Percentiles rank a stretch among this genome's conserved stretches.
Conservation (phyloP, 495 filamentous ascomycete species). For the Talaromyces proteolyticus region DNA sequence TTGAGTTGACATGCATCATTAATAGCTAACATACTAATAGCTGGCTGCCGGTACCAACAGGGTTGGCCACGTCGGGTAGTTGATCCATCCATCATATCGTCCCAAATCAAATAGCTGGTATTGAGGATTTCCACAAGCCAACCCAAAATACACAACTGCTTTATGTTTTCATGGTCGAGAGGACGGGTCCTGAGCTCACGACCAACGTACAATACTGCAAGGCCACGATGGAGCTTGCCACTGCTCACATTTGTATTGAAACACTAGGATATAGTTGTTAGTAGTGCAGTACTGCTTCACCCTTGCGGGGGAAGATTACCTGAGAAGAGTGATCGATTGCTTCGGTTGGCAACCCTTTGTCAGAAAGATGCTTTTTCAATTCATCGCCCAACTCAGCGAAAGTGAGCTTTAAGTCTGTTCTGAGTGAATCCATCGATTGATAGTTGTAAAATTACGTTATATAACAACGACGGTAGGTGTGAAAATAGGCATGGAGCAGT, state of each 20-base stretch:
- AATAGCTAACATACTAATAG: conserved; percentile 79
- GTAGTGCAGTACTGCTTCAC: too few relatives aligned
- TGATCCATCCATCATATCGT: conserved; percentile 85
- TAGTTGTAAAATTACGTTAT: too few relatives aligned
- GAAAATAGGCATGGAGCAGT: too few relatives aligned
- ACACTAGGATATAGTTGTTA: too few relatives aligned
- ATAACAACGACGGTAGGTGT: too few relatives aligned
- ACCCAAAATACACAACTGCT: conserved; percentile 42
- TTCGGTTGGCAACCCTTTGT: too few relatives aligned
- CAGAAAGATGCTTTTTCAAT: too few relatives aligned
- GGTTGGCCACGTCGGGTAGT: conserved; percentile 75
- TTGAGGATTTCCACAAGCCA: conserved; percentile 87
- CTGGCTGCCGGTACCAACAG: conserved; percentile 75
- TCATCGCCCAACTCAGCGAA: too few relatives aligned
- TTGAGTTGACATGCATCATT: conserved; percentile 88
- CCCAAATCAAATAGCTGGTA: conserved; percentile 81
- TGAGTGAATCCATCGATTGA: too few relatives aligned
- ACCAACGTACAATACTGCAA: neutral
- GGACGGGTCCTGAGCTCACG: neutral
- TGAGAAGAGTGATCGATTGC: too few relatives aligned
- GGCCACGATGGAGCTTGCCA: neutral
- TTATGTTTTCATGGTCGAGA: neutral
- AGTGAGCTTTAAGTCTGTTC: too few relatives aligned
- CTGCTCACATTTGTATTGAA: neutral
- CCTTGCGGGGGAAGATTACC: too few relatives aligned